These are phyloP conservation scores for Tolypocladium ophioglossoides DNA, from an alignment of 2,329 filamentous ascomycete genomes.

Conservation along the genomic window DNA sequence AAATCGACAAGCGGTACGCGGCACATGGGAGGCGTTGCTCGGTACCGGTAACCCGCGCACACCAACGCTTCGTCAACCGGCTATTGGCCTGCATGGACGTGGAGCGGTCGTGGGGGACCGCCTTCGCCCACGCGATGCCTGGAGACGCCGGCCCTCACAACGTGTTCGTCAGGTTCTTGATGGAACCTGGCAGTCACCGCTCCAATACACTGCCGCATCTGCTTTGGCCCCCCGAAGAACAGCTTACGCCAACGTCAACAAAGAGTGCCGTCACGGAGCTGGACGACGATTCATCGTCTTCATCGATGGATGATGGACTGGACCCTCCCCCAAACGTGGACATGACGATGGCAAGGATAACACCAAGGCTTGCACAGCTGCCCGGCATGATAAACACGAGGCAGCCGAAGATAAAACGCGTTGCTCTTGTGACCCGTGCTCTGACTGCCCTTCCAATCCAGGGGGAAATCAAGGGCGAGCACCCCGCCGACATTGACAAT, in stretches of 20 bases:
- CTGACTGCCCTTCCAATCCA: conserved; percentile 14
- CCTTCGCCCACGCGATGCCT: conserved; percentile 12
- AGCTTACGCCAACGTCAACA: conserved; percentile 10
- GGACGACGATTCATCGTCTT: conserved; percentile 2
- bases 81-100: conserved; percentile 31
- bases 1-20: conserved; percentile 16
- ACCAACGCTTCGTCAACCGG: conserved; percentile 13
- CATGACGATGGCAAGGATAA: neutral
- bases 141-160: conserved; percentile 20
- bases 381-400: neutral
- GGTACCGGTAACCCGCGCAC: neutral
- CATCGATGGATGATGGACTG: conserved; percentile 7
- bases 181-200: conserved; percentile 3
- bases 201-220: neutral
- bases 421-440: conserved; percentile 16
- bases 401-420: conserved; percentile 14
- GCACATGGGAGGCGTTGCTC: neutral
- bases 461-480: conserved; percentile 1
- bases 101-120: conserved; percentile 29
- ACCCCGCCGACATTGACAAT: conserved; percentile 5
- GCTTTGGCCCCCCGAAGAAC: conserved; percentile 15
- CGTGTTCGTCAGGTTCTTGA: conserved; percentile 18
- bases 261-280: neutral
- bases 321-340: neutral
- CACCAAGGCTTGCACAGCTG: neutral